Evolutionary conservation across 257 asterid species (phyloP).

Genomic region (Fraxinus quadrangulata): DNA sequence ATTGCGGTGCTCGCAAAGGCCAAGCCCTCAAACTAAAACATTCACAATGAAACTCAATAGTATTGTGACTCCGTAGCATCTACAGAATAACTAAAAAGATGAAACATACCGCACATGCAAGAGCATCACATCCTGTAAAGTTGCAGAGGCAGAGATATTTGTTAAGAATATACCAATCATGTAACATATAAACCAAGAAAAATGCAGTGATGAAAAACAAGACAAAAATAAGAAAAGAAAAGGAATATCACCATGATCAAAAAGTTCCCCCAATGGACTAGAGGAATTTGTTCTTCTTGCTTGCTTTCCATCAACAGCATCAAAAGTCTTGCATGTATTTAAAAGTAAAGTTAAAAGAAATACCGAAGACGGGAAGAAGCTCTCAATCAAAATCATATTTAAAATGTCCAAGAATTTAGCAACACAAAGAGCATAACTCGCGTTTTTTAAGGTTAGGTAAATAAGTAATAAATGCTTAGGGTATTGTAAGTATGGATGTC

Average conservation of each 20-base stretch:
- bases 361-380: constrained; percentile 5
- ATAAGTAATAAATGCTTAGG: not conserved
- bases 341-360: constrained; percentile 23
- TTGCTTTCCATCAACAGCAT: constrained; percentile 98
- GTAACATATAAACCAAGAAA: constrained; percentile 7
- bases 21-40: constrained; percentile 69
- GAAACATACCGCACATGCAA: constrained; percentile 88
- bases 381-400: not conserved
- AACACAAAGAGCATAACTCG: not conserved
- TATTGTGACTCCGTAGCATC: constrained; percentile 11
- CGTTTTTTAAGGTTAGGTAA: not conserved
- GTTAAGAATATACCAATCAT: constrained; percentile 26
- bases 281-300: constrained; percentile 95
- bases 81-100: constrained; percentile 18
- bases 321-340: constrained; percentile 65
- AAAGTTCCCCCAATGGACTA: constrained; percentile 93
- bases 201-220: constrained; percentile 19
- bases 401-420: not conserved
- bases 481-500: not conserved
- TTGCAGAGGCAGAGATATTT: constrained; percentile 25
- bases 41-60: constrained; percentile 20
- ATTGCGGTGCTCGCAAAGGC: constrained; percentile 93
- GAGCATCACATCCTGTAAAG: constrained; percentile 92
- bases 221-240: constrained; percentile 11
- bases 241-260: constrained; percentile 72